Evolutionary conservation across 768 basidiomycete species (phyloP).

Genomic region (Podaxis pistillaris): DNA sequence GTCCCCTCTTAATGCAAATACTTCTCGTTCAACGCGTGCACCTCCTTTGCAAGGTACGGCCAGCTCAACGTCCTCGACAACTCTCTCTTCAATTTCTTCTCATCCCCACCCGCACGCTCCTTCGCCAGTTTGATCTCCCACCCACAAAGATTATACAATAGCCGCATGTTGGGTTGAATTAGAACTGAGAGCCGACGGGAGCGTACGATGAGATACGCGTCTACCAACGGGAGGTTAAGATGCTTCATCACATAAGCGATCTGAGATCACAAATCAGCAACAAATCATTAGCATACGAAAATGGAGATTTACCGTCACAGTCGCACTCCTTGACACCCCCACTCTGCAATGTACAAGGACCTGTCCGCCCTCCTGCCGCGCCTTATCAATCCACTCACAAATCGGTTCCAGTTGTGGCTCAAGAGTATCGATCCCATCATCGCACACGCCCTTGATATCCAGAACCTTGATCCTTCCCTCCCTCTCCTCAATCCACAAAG

Average conservation of each 20-base stretch:
- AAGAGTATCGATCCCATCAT: conserved; percentile 95
- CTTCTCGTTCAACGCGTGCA: conserved; percentile 84
- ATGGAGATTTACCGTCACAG: conserved; percentile 68
- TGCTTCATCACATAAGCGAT: conserved; percentile 99
- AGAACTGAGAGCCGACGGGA: conserved; percentile 86
- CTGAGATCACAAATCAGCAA: conserved; percentile 27
- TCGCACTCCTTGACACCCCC: conserved; percentile 95
- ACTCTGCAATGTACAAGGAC: conserved; percentile 97
- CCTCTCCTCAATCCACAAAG: conserved; percentile 83
- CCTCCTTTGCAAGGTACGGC: conserved; percentile 84
- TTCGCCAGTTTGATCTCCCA: conserved; percentile 95
- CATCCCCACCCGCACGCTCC: conserved; percentile 58
- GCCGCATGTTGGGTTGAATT: conserved; percentile 94
- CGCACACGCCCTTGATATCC: conserved; percentile 89
- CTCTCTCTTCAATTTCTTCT: conserved; percentile 50
- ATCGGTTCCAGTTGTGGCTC: conserved; percentile 86
- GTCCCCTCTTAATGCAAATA: conserved; percentile 45
- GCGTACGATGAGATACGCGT: conserved; percentile 91
- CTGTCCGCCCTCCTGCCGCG: conserved; percentile 78
- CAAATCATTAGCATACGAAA: neutral
- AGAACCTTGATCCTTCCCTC: conserved; percentile 89
- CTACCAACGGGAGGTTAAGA: conserved; percentile 78
- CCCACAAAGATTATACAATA: conserved; percentile 91
- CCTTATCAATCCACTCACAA: conserved; percentile 92
- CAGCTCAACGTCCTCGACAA: conserved; percentile 72